Percentiles rank a stretch among this genome's conserved stretches.
phyloP scores from a whole-genome alignment of 208 protist genomes.

The Trichomonas tenax region DNA sequence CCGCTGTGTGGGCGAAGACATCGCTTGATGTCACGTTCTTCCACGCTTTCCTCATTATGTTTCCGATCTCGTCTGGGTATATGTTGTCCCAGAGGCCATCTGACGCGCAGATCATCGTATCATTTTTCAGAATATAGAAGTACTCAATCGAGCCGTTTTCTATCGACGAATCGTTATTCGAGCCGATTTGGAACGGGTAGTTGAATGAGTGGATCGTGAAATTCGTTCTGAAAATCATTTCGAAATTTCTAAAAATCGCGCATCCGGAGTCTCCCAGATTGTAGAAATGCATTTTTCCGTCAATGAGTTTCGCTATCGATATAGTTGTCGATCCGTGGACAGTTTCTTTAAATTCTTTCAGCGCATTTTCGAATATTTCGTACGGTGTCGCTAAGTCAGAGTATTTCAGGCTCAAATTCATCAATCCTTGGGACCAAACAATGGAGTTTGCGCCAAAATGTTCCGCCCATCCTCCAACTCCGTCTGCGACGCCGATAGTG shows the following conservation, averaged over 20 bases:
- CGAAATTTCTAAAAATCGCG: neutral
- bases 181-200: neutral
- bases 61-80: neutral
- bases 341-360: neutral
- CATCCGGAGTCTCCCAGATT: neutral
- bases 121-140: neutral
- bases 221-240: neutral
- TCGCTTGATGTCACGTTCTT: neutral
- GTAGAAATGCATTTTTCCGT: neutral
- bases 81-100: neutral
- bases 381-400: neutral
- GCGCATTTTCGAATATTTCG: neutral
- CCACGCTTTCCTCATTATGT: neutral
- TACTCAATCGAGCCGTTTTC: neutral
- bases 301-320: neutral
- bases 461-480: neutral
- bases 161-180: neutral
- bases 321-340: neutral
- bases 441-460: neutral
- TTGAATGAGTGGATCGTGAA: neutral
- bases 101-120: neutral
- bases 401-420: neutral
- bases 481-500: neutral
- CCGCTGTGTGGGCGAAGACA: neutral
- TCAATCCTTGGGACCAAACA: neutral